These are phyloP conservation scores for Aspergillus conjunctus DNA, from an alignment of 495 filamentous ascomycete species.

Conservation along the genomic window DNA sequence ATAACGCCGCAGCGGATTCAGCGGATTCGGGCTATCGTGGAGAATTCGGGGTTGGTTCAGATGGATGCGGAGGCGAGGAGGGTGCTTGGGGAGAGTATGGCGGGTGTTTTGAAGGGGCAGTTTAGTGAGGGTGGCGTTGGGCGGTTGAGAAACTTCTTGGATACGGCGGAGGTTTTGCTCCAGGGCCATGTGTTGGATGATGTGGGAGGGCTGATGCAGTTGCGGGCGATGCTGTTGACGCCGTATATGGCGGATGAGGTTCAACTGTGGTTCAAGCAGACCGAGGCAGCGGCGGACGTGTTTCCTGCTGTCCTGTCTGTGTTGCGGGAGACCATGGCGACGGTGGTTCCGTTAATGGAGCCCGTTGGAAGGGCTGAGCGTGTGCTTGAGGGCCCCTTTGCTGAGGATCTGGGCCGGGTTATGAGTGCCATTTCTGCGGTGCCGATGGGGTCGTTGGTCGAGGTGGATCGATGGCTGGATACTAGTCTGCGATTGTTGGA, in stretches of 20 bases:
- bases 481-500: background rate
- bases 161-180: background rate
- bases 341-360: background rate
- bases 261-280: background rate
- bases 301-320: background rate
- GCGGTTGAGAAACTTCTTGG: background rate
- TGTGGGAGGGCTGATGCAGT: background rate
- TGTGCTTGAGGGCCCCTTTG: background rate
- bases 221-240: background rate
- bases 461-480: background rate
- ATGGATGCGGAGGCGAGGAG: conserved; percentile 1
- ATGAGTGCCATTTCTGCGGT: background rate
- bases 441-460: background rate
- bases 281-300: background rate
- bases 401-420: background rate
- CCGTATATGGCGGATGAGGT: conserved; percentile 9
- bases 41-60: background rate
- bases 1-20: conserved; percentile 4
- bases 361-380: background rate
- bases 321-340: background rate
- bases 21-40: background rate
- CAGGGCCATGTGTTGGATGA: background rate
- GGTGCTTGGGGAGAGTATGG: background rate
- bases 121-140: background rate
- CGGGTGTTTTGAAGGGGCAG: background rate